Conservation (phyloP, 108 stramenopile species). For the Cyclotella choctawhatcheeana region DNA sequence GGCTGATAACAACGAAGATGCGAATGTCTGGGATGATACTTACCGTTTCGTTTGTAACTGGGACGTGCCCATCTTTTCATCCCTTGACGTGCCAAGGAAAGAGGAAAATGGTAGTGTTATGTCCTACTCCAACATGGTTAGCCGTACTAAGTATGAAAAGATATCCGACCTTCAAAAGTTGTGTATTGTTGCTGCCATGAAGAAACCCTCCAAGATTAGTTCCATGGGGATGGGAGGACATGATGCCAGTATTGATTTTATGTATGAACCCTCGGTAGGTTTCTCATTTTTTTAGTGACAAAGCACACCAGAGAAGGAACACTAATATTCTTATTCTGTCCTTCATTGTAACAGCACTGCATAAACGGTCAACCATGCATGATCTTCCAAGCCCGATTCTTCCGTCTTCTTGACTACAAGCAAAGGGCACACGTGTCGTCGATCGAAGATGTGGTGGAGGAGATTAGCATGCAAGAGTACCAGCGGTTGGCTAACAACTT, state of each 20-base stretch:
- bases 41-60: conserved; percentile 29
- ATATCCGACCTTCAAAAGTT: conserved; percentile 23
- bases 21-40: conserved; percentile 13
- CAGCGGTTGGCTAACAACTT: conserved; percentile 6
- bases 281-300: neutral
- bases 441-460: conserved; percentile 10
- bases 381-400: conserved; percentile 41
- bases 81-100: neutral
- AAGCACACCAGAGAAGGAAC: neutral
- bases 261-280: conserved; percentile 35
- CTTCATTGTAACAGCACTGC: conserved; percentile 23
- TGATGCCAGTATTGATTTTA: conserved; percentile 18
- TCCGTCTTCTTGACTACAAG: conserved; percentile 17
- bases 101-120: neutral
- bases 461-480: conserved; percentile 25
- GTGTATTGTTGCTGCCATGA: conserved; percentile 30
- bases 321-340: neutral
- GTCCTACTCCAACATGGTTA: conserved; percentile 8
- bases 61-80: conserved; percentile 17
- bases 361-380: conserved; percentile 46
- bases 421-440: conserved; percentile 8
- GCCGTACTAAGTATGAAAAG: conserved; percentile 7
- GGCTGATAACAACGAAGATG: neutral
- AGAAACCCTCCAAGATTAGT: conserved; percentile 1
- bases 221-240: neutral